Conservation (phyloP, 1,139 yeast species). For the Zygotorulaspora mrakii region DNA sequence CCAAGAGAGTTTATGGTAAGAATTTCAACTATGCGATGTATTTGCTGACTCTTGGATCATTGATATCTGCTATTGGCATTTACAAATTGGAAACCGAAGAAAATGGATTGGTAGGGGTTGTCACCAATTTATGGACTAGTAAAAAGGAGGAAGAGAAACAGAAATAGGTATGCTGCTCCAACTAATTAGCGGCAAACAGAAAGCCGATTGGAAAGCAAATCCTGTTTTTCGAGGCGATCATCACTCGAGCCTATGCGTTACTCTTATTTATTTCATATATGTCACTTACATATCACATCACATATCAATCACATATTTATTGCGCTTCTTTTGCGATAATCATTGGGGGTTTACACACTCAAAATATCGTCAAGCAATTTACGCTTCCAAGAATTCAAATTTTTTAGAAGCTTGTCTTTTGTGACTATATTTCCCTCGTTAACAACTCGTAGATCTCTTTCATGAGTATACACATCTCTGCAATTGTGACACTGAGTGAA, state of each 20-base stretch:
- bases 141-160: constrained; percentile 20
- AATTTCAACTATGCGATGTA: constrained; percentile 61
- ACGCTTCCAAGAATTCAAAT: constrained; percentile 18
- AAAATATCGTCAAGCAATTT: constrained; percentile 13
- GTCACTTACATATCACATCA: not conserved
- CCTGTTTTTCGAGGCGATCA: not conserved
- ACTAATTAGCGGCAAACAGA: no score
- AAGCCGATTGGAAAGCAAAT: no score
- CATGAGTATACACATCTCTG: constrained; percentile 32
- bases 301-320: constrained; percentile 4
- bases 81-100: constrained; percentile 68
- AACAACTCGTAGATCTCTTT: constrained; percentile 19
- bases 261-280: constrained; percentile 3
- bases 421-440: constrained; percentile 7
- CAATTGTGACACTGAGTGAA: constrained; percentile 20
- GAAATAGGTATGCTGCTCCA: no score
- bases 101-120: constrained; percentile 52
- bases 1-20: constrained; percentile 65
- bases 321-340: not conserved
- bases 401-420: constrained; percentile 10
- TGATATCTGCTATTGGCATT: constrained; percentile 61
- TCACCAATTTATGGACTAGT: constrained; percentile 43
- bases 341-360: constrained; percentile 12
- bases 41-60: constrained; percentile 60
- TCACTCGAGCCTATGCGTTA: not conserved